Conservation (phyloP, 352 stramenopile genomes). For the Phytophthora litchii region DNA sequence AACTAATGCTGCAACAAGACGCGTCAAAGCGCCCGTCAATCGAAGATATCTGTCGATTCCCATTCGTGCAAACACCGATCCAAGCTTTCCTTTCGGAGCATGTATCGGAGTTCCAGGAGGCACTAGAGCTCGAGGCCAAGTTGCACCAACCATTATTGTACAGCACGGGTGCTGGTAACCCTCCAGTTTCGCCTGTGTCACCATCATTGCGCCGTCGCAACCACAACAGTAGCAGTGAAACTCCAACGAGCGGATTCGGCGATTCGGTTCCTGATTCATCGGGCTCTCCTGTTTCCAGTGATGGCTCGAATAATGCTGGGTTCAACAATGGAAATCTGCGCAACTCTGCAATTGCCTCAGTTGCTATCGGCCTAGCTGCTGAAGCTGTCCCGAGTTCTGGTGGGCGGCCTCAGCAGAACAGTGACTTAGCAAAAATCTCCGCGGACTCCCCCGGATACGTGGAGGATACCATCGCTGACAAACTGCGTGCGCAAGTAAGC, state of each 20-base stretch:
- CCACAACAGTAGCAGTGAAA: slow-evolving; percentile 53
- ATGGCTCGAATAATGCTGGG: slow-evolving; percentile 49
- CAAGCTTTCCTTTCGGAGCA: slow-evolving; percentile 87
- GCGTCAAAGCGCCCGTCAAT: slow-evolving; percentile 86
- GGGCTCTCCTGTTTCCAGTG: slow-evolving; percentile 53
- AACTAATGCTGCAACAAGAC: slow-evolving; percentile 90
- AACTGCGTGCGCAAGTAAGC: slow-evolving; percentile 59
- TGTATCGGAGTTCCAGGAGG: slow-evolving; percentile 86
- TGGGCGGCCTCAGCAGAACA: slow-evolving; percentile 39
- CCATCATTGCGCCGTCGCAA: slow-evolving; percentile 51
- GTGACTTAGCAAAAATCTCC: slow-evolving; percentile 46
- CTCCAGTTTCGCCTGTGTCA: slow-evolving; percentile 44
- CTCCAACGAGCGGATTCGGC: slow-evolving; percentile 35
- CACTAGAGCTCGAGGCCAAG: slow-evolving; percentile 86
- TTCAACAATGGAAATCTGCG: slow-evolving; percentile 52
- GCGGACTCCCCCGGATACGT: slow-evolving; percentile 44
- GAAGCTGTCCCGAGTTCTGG: slow-evolving; percentile 41
- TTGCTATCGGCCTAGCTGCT: slow-evolving; percentile 52
- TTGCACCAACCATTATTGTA: slow-evolving; percentile 84
- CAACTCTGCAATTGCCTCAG: slow-evolving; percentile 63
- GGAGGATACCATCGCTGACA: slow-evolving; percentile 70
- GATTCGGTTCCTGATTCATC: slow-evolving; percentile 31
- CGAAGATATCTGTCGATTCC: slow-evolving; percentile 90
- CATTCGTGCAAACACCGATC: slow-evolving; percentile 85
- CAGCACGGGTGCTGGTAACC: slow-evolving; percentile 40